Percentiles rank a stretch among this genome's conserved stretches.
Conservation (phyloP, 2,329 filamentous ascomycete species). For the Colletotrichum agaves region DNA sequence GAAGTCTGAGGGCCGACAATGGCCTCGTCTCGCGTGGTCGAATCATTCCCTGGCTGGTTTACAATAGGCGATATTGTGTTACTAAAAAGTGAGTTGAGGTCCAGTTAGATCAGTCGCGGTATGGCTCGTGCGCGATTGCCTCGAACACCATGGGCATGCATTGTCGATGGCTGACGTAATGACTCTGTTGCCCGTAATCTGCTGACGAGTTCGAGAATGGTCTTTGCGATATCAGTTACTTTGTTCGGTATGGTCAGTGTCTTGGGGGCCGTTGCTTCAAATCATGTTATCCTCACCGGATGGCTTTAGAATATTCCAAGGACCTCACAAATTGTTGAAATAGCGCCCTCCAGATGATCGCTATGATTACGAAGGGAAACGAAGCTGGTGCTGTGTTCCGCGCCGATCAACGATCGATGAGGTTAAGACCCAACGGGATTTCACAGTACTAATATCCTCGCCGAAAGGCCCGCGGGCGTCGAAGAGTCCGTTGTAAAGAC, state of each 20-base stretch:
- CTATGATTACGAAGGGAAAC: neutral
- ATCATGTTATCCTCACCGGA: no score
- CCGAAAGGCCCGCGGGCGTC: neutral
- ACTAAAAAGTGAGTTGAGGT: neutral
- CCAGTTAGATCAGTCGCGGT: neutral
- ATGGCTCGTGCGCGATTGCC: slow-evolving; percentile 11
- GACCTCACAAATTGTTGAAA: no score
- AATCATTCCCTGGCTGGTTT: slow-evolving; percentile 9
- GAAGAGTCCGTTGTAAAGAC: neutral
- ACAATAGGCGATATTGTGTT: slow-evolving; percentile 2
- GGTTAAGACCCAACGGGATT: neutral
- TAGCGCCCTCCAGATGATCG: no score
- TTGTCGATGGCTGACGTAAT: slow-evolving; percentile 3
- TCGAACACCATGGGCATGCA: neutral
- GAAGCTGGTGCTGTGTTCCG: neutral
- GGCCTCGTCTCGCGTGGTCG: slow-evolving; percentile 15
- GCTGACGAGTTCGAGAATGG: no score
- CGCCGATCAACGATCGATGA: neutral
- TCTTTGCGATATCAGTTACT: neutral
- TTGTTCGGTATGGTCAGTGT: neutral
- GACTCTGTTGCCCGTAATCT: neutral
- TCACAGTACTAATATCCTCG: neutral
- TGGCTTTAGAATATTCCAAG: no score
- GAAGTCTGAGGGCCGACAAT: neutral
- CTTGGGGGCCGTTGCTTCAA: no score